These are phyloP conservation scores for Hymenoscyphus linearis DNA, from an alignment of 2,329 filamentous ascomycete species.

Conservation along the genomic window DNA sequence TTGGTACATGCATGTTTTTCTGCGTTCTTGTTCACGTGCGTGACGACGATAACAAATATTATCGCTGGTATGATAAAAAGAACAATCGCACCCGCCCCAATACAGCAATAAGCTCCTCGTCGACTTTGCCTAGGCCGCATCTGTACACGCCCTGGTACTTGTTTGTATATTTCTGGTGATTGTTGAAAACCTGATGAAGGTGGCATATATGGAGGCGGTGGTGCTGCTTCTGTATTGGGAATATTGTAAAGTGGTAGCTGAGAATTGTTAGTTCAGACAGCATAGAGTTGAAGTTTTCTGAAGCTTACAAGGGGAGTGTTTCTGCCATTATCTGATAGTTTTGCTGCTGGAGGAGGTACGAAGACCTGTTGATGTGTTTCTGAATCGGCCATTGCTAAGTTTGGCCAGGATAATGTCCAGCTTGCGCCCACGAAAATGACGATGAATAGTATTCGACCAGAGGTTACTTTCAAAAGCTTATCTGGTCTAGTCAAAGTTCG, in stretches of 20 bases:
- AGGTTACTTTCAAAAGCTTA: background rate
- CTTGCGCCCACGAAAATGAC: background rate
- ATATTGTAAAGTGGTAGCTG: background rate
- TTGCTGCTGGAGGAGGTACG: background rate
- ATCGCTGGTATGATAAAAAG: background rate
- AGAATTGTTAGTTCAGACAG: background rate
- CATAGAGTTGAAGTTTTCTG: background rate
- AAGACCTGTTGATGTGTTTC: background rate
- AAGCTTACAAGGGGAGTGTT: background rate
- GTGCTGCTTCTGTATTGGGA: background rate
- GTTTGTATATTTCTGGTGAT: background rate
- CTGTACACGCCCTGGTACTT: background rate
- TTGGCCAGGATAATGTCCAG: background rate
- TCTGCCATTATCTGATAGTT: background rate
- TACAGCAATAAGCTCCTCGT: background rate
- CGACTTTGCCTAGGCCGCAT: background rate
- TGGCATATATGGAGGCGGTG: constrained; percentile 2
- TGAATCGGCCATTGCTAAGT: background rate
- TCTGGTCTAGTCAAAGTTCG: background rate
- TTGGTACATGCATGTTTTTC: background rate
- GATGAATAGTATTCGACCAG: background rate
- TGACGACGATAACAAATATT: constrained; percentile 2
- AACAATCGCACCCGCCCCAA: background rate
- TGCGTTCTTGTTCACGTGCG: background rate
- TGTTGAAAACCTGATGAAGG: background rate